Evolutionary conservation across 208 protist species (phyloP).

Genomic region (Leishmania tropica): DNA sequence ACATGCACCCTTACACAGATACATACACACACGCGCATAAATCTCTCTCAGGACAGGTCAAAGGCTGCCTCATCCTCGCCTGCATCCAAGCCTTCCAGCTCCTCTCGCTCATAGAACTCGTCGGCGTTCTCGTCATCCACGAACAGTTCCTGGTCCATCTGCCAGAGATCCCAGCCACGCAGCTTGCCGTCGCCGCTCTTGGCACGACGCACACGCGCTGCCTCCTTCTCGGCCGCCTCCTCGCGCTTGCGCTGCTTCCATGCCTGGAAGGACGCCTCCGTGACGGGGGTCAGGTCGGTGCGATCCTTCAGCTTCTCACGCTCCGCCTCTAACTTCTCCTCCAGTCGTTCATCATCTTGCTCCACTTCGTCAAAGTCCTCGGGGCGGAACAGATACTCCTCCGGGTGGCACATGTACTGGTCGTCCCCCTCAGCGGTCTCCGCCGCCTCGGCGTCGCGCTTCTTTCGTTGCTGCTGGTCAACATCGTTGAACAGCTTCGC

Average conservation of each 20-base stretch:
- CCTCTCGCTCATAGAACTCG: constrained; percentile 77
- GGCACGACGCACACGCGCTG: constrained; percentile 63
- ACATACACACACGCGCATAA: background rate
- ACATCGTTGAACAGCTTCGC: constrained; percentile 81
- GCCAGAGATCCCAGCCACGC: constrained; percentile 82
- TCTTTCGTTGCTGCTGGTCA: constrained; percentile 40
- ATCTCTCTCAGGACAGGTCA: constrained; percentile 61
- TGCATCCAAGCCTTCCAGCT: constrained; percentile 21
- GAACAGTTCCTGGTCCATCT: constrained; percentile 86
- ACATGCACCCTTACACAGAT: constrained; percentile 7
- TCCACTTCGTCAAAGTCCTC: constrained; percentile 91
- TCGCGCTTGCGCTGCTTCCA: constrained; percentile 74
- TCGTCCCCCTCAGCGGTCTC: constrained; percentile 34
- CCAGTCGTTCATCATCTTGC: constrained; percentile 77
- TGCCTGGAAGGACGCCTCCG: constrained; percentile 76
- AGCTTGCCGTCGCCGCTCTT: constrained; percentile 77
- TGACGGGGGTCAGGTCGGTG: constrained; percentile 82
- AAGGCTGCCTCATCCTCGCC: constrained; percentile 56
- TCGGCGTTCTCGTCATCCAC: constrained; percentile 87
- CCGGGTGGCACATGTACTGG: constrained; percentile 64
- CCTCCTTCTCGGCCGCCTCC: constrained; percentile 69
- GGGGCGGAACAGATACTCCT: constrained; percentile 88
- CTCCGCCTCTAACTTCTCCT: constrained; percentile 88
- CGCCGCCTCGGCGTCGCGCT: constrained; percentile 25
- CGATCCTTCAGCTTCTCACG: constrained; percentile 76